phyloP scores from a whole-genome alignment of 176 grass and related monocot species.

The Lolium multiflorum region DNA sequence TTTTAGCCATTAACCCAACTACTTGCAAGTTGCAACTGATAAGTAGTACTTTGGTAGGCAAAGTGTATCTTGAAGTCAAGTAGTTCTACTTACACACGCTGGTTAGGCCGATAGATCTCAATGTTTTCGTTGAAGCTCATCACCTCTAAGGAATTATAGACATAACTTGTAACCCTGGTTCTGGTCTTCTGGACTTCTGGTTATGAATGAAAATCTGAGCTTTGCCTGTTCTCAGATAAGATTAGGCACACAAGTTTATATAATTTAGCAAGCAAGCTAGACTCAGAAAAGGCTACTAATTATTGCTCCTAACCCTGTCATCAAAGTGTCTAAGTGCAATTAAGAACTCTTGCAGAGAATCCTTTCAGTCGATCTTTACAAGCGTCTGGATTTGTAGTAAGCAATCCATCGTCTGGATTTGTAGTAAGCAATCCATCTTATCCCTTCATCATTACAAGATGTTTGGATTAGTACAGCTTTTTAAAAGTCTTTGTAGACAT shows the following conservation, averaged over 20 bases:
- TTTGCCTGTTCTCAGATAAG: background rate
- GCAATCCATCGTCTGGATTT: no score
- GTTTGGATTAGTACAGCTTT: background rate
- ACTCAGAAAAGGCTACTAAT: constrained; percentile 17
- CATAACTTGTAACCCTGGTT: background rate
- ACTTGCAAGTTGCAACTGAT: background rate
- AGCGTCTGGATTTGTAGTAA: background rate
- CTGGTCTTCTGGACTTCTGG: background rate
- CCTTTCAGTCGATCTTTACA: background rate
- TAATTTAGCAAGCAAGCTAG: background rate
- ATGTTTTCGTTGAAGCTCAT: background rate
- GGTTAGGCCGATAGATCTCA: background rate
- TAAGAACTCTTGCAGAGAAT: background rate
- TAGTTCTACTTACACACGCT: background rate
- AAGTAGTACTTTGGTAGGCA: background rate
- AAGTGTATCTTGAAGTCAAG: constrained; percentile 6
- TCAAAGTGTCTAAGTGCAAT: background rate
- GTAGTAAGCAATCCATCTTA: constrained; percentile 7
- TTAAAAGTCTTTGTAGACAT: background rate
- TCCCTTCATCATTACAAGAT: background rate
- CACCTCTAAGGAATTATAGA: background rate
- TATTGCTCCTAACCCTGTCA: background rate
- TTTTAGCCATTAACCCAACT: constrained; percentile 10
- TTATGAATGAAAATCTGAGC: background rate
- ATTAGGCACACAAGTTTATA: constrained; percentile 1